Evolutionary conservation across 345 rosid genomes (phyloP).

Genomic region (Alliaria petiolata): DNA sequence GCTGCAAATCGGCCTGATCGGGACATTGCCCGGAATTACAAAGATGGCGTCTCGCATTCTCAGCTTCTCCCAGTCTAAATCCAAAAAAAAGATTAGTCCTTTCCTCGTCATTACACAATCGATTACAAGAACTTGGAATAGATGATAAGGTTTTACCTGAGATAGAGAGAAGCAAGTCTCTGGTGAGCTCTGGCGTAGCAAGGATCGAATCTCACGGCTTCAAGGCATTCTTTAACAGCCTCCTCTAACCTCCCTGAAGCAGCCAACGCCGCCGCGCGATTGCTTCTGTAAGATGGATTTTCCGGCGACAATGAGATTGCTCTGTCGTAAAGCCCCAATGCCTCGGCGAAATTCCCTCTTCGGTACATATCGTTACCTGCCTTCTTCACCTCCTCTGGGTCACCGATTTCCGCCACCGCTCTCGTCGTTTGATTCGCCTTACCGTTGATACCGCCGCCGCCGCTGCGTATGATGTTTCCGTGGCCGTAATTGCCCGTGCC

Average conservation of each 20-base stretch:
- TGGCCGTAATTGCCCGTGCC: slow-evolving; percentile 83
- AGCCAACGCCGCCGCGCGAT: too few species aligned
- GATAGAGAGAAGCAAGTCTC: slow-evolving; percentile 74
- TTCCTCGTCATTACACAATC: neutral
- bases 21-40: slow-evolving; percentile 55
- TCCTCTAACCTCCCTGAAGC: too few species aligned
- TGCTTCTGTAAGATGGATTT: too few species aligned
- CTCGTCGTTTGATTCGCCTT: too few species aligned
- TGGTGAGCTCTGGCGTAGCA: slow-evolving; percentile 72
- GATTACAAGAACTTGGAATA: neutral
- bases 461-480: slow-evolving; percentile 69
- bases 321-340: too few species aligned
- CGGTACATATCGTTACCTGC: too few species aligned
- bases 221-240: too few species aligned
- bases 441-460: slow-evolving; percentile 1
- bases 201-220: slow-evolving; percentile 77
- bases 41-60: slow-evolving; percentile 64
- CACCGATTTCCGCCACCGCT: too few species aligned
- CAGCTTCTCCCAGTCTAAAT: slow-evolving; percentile 75
- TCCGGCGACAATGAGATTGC: too few species aligned
- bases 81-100: neutral
- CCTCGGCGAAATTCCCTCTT: too few species aligned
- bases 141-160: slow-evolving; percentile 43
- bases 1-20: slow-evolving; percentile 62
- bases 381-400: too few species aligned